A percentile compares a stretch with the other conserved stretches of the same genome.
Evolutionary conservation across 2,329 filamentous ascomycete species (phyloP).

Genomic region (Fusarium mangiferae): DNA sequence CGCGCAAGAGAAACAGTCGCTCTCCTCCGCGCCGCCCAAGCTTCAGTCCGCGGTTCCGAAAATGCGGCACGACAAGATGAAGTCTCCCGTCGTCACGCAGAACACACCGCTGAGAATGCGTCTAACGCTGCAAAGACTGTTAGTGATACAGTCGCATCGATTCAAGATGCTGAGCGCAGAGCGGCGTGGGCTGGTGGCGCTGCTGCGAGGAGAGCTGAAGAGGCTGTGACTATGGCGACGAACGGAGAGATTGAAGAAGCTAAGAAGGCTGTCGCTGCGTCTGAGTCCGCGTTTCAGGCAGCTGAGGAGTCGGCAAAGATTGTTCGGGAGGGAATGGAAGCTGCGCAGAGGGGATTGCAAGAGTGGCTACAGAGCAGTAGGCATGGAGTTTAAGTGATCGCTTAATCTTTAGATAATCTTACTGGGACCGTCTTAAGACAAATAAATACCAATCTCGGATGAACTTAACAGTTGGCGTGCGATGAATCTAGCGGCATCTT

Average conservation of each 20-base stretch:
- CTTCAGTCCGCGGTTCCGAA: slow-evolving; percentile 13
- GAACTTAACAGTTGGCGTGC: fast-evolving
- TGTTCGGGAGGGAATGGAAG: slow-evolving; percentile 20
- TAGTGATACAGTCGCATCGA: background rate
- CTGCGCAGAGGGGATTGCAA: slow-evolving; percentile 18
- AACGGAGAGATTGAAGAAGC: slow-evolving; percentile 22
- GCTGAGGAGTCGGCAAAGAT: slow-evolving; percentile 12
- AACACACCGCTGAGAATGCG: slow-evolving; percentile 7
- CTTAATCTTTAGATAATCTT: fast-evolving
- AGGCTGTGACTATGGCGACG: slow-evolving; percentile 13
- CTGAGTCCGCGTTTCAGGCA: slow-evolving; percentile 10
- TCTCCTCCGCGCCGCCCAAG: slow-evolving; percentile 19
- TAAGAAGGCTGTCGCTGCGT: slow-evolving; percentile 3
- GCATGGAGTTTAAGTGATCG: background rate
- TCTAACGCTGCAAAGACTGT: background rate
- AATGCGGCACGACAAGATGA: slow-evolving; percentile 17
- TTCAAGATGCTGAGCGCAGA: slow-evolving; percentile 19
- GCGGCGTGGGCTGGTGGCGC: slow-evolving; percentile 18
- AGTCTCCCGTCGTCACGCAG: background rate
- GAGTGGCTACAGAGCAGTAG: slow-evolving; percentile 30
- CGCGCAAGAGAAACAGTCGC: slow-evolving; percentile 19
- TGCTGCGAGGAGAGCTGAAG: slow-evolving; percentile 12
- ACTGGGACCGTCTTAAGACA: background rate
- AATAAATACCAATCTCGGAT: fast-evolving
- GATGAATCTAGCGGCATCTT: background rate